These are phyloP conservation scores for Picea abies DNA, from an alignment of 83 land plant genomes.

Conservation along the genomic window DNA sequence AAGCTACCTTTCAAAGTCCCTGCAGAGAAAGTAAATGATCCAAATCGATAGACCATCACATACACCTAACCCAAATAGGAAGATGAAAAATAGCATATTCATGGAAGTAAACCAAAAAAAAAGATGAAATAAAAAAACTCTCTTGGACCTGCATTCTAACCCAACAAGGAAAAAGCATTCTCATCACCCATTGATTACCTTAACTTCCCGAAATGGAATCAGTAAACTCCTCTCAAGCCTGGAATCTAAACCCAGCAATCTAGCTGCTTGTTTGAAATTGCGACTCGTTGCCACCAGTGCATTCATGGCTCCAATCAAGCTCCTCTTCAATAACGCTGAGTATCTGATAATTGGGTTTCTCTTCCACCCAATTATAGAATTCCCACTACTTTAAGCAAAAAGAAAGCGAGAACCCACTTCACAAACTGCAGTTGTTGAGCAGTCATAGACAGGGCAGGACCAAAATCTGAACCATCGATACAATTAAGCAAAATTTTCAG, in stretches of 20 bases:
- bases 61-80: background rate
- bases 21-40: background rate
- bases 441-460: too few species aligned
- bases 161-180: background rate
- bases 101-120: background rate
- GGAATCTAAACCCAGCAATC: slow-evolving; percentile 63
- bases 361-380: background rate
- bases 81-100: background rate
- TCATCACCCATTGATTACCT: slow-evolving; percentile 26
- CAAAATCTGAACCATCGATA: too few species aligned
- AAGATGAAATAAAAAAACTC: background rate
- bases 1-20: background rate
- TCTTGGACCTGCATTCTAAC: background rate
- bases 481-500: too few species aligned
- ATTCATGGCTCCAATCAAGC: slow-evolving; percentile 41
- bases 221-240: slow-evolving; percentile 72
- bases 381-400: too few species aligned
- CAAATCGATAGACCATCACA: background rate
- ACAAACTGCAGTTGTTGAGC: too few species aligned
- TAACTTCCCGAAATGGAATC: slow-evolving; percentile 78
- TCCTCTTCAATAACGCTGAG: background rate
- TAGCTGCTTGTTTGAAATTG: slow-evolving; percentile 64
- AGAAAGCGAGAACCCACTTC: too few species aligned
- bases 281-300: slow-evolving; percentile 67
- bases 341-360: background rate